Percentiles rank a stretch among this genome's conserved stretches.
These are phyloP conservation scores for Botrytis sinoallii DNA, from an alignment of 2,329 filamentous ascomycete species.

Conservation along the genomic window DNA sequence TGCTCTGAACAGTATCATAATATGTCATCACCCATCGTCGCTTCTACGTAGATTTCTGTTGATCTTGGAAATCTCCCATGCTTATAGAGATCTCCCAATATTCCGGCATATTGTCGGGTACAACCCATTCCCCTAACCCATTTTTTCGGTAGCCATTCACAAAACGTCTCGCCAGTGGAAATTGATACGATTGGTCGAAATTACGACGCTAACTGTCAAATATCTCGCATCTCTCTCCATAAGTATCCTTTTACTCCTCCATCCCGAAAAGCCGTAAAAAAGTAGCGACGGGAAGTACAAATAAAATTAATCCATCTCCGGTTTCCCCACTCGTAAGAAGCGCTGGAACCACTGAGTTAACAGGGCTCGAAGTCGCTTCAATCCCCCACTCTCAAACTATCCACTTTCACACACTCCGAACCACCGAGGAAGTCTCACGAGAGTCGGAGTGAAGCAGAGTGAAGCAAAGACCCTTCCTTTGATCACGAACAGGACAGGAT, in stretches of 20 bases:
- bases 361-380: not conserved
- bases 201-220: not conserved
- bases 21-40: not conserved
- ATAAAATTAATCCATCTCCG: constrained; percentile 1
- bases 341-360: constrained; percentile 5
- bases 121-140: not conserved
- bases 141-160: not conserved
- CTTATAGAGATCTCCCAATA: not conserved
- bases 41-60: not conserved
- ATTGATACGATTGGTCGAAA: not conserved
- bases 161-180: not conserved
- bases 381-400: not conserved
- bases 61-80: not conserved
- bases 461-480: not conserved
- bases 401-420: not conserved
- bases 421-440: not conserved
- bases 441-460: not conserved
- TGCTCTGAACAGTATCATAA: not conserved
- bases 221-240: not conserved
- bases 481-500: not conserved
- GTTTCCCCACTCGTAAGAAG: not conserved
- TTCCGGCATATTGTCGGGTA: not conserved
- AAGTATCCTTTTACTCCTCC: not conserved
- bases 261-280: not conserved
- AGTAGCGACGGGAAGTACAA: not conserved